phyloP scores from a whole-genome alignment of 495 filamentous ascomycete species.

The Aspergillus ostianus region DNA sequence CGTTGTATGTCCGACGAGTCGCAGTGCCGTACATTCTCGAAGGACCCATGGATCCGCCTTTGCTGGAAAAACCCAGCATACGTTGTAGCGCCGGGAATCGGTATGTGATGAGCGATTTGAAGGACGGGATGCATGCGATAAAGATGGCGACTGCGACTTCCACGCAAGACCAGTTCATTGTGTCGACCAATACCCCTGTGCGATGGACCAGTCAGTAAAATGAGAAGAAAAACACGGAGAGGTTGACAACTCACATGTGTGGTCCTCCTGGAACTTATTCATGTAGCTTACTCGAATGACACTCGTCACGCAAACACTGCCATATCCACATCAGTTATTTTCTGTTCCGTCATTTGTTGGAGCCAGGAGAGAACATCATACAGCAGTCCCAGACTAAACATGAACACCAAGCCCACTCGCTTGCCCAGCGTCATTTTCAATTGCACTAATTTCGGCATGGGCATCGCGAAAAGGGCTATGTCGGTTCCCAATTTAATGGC shows the following conservation, averaged over 20 bases:
- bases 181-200: constrained; percentile 20
- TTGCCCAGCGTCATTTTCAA: constrained; percentile 29
- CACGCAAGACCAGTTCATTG: constrained; percentile 25
- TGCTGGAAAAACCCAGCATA: constrained; percentile 16
- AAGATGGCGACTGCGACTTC: constrained; percentile 24
- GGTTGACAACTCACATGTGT: constrained; percentile 17
- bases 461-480: constrained; percentile 30
- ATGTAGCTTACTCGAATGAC: constrained; percentile 25
- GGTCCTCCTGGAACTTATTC: constrained; percentile 19
- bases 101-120: constrained; percentile 20
- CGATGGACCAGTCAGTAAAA: neutral
- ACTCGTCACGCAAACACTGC: constrained; percentile 20
- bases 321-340: constrained; percentile 1
- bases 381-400: constrained; percentile 38
- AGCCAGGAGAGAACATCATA: constrained; percentile 20
- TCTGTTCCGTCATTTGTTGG: neutral
- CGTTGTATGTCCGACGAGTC: constrained; percentile 13
- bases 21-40: constrained; percentile 17
- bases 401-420: constrained; percentile 26
- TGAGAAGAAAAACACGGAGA: neutral
- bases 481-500: constrained; percentile 32
- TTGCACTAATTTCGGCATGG: constrained; percentile 30
- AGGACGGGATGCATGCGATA: constrained; percentile 21
- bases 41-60: constrained; percentile 9
- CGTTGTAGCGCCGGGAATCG: constrained; percentile 20